Conservation (phyloP, 306 rosid species). For the Dryas octopetala region DNA sequence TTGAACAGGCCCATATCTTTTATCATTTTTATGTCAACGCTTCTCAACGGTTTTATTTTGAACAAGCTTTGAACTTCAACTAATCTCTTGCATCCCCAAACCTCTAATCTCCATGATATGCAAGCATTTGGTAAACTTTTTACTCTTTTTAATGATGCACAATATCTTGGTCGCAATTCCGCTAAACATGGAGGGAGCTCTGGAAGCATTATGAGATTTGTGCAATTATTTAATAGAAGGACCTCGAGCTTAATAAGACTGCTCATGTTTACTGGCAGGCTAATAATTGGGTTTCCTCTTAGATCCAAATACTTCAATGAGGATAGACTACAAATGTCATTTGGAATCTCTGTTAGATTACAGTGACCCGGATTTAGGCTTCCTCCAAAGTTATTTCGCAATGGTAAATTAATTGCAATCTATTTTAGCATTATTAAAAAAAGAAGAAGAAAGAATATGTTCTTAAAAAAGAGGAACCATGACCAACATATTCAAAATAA, state of each 20-base stretch:
- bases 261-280: background rate
- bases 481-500: too few species aligned
- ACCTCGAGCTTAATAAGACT: background rate
- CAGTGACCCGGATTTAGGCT: background rate
- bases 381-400: too few species aligned
- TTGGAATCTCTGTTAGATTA: background rate
- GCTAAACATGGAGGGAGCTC: background rate
- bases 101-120: background rate
- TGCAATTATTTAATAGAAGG: background rate
- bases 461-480: too few species aligned
- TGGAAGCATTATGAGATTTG: background rate
- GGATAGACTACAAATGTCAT: background rate
- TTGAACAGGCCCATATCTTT: background rate
- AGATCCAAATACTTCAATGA: background rate
- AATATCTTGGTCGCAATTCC: rapidly evolving
- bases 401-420: too few species aligned
- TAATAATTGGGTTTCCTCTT: background rate
- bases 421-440: too few species aligned
- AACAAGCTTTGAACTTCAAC: background rate
- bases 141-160: background rate
- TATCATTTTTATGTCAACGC: background rate
- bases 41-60: background rate
- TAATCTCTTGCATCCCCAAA: background rate
- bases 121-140: background rate
- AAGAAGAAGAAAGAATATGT: too few species aligned